Conservation (phyloP, 768 basidiomycete species). For the Suillus alpinus region DNA sequence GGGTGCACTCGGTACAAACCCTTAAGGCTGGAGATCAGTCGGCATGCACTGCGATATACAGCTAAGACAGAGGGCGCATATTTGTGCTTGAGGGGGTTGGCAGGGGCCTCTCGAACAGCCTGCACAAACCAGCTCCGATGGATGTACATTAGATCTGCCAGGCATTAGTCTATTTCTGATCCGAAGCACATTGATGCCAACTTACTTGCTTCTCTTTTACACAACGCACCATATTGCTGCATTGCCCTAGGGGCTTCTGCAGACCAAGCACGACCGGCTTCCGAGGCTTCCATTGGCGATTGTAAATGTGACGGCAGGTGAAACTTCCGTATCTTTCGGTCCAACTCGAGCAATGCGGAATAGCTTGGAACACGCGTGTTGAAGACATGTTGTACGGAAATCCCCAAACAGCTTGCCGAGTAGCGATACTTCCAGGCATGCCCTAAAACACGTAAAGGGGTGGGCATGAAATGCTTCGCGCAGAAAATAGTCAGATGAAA, state of each 20-base stretch:
- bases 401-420: slow-evolving; percentile 42
- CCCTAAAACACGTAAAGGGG: slow-evolving; percentile 22
- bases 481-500: neutral
- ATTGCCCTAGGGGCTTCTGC: slow-evolving; percentile 36
- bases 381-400: slow-evolving; percentile 42
- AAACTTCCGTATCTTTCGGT: slow-evolving; percentile 51
- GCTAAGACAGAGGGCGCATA: slow-evolving; percentile 46
- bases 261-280: slow-evolving; percentile 39
- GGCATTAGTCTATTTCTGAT: neutral
- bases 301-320: slow-evolving; percentile 44
- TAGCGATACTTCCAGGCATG: slow-evolving; percentile 47
- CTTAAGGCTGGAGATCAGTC: slow-evolving; percentile 39
- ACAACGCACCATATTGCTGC: slow-evolving; percentile 44
- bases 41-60: slow-evolving; percentile 41
- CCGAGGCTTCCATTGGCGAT: slow-evolving; percentile 31
- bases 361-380: slow-evolving; percentile 39
- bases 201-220: slow-evolving; percentile 46
- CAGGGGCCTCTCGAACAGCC: slow-evolving; percentile 40
- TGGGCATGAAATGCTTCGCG: slow-evolving; percentile 14
- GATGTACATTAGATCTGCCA: slow-evolving; percentile 40
- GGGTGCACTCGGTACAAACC: slow-evolving; percentile 38
- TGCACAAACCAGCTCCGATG: slow-evolving; percentile 50
- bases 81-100: slow-evolving; percentile 43
- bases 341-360: slow-evolving; percentile 44
- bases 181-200: neutral